Evolutionary conservation across 1,284 basidiomycete genomes (phyloP), one percentile per base, ranked within the genome.

Genomic region (Pisolithus thermaeus): DNA sequence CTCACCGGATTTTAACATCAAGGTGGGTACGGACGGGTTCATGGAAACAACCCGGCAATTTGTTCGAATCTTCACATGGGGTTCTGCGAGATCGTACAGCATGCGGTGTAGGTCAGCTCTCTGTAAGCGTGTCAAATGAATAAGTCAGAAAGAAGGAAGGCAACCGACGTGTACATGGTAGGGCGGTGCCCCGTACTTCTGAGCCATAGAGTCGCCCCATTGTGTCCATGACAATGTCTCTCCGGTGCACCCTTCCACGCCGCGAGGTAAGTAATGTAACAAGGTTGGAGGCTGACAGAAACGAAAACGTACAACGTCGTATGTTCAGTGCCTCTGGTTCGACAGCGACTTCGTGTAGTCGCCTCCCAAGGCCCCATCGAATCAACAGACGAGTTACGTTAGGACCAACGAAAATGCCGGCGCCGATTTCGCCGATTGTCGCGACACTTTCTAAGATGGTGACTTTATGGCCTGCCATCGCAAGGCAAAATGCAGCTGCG

Each of bases 91-190:
- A 3, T 73, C 71, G 44, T 67, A 69, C 4, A 81, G 58, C 38
- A 80, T 65, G 9, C 64, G 62, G 51, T 77, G 74, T 14, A 81
- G 69, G 56, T 83, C 79, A 20, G 74, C 77, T 52, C 80, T 70
- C 75, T 78, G 47, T n/a, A 25, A 41, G 16, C 36, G 54, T 61
- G 22, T 25, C 4, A 49, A 7, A 7, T 43, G 51, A 20, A 45
- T 28, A 41, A 35, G n/a, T 6, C 20, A 23, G 23, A 23, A 20
- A 7, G 25, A 28, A 16, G 16, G 1, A 30, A 45, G 45, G 18
- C 16, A 1, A 55, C 57, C 36, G 59, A 73, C 76, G 51, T 80
- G 78, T 28, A 80, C 70, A 56, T 79, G 75, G 58, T 76, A 80
- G 55, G 78, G 80, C 0, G 80, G 80, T 1, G 75, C 68, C 7